Evolutionary conservation across 768 basidiomycete species (phyloP).

Genomic region (Trametes cingulata): DNA sequence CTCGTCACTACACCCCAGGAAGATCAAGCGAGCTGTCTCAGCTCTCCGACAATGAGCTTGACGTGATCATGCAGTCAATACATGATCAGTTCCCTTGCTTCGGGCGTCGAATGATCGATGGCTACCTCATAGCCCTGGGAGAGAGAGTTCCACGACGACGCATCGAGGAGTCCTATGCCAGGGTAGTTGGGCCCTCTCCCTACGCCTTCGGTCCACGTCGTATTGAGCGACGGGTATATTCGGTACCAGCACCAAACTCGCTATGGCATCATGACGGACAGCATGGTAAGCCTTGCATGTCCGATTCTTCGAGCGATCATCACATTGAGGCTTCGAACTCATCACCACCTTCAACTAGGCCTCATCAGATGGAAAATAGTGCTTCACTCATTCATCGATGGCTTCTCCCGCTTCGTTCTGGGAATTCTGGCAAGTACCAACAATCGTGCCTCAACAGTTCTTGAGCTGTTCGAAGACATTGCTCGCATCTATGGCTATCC

Average conservation of each 20-base stretch:
- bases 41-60: constrained; percentile 30
- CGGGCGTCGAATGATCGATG: constrained; percentile 26
- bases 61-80: constrained; percentile 21
- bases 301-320: too few species aligned
- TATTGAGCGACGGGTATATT: constrained; percentile 34
- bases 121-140: constrained; percentile 25
- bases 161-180: constrained; percentile 24
- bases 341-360: too few species aligned
- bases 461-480: constrained; percentile 26
- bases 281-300: constrained; percentile 34
- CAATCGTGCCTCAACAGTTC: constrained; percentile 42
- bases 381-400: constrained; percentile 45
- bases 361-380: constrained; percentile 41
- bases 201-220: constrained; percentile 27
- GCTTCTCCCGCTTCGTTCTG: constrained; percentile 38
- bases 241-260: constrained; percentile 37
- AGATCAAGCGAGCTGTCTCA: not conserved
- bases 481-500: too few species aligned
- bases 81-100: constrained; percentile 30
- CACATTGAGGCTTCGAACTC: too few species aligned
- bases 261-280: constrained; percentile 43
- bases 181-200: constrained; percentile 26
- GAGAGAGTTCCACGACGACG: constrained; percentile 25
- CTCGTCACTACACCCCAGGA: not conserved
- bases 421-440: constrained; percentile 41